Evolutionary conservation across 2,329 filamentous ascomycete species (phyloP).

Genomic region (Penicillium sp.): DNA sequence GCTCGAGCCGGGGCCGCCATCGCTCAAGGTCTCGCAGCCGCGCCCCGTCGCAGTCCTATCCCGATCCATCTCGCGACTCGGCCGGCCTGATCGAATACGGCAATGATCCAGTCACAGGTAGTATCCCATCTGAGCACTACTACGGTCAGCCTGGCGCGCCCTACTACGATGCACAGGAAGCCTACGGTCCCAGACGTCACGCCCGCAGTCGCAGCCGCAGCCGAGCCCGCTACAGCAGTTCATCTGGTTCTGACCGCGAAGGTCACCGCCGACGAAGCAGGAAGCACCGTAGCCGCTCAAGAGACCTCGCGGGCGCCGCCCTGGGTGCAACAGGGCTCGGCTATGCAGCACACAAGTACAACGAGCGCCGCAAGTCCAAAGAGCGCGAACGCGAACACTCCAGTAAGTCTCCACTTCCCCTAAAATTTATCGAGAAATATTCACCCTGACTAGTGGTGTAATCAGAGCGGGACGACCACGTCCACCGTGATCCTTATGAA

Average conservation of each 20-base stretch:
- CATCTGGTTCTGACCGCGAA: conserved; percentile 41
- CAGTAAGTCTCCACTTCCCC: conserved; percentile 42
- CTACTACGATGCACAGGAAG: conserved; percentile 48
- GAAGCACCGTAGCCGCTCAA: conserved; percentile 43
- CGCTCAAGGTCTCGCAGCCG: conserved; percentile 51
- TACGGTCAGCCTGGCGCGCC: conserved; percentile 43
- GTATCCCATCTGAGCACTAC: conserved; percentile 49
- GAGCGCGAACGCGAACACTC: conserved; percentile 53
- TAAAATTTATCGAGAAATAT: conserved; percentile 7
- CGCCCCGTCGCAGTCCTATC: conserved; percentile 42
- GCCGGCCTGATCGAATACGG: conserved; percentile 64
- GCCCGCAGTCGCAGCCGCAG: conserved; percentile 46
- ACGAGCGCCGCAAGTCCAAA: conserved; percentile 54
- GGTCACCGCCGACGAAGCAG: conserved; percentile 33
- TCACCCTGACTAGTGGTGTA: conserved; percentile 15
- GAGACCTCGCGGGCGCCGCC: conserved; percentile 54
- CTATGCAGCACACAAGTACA: conserved; percentile 58
- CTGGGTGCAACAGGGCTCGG: conserved; percentile 59
- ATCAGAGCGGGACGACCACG: conserved; percentile 33
- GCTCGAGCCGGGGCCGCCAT: conserved; percentile 37
- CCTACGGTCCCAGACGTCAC: conserved; percentile 45
- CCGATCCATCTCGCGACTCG: conserved; percentile 44
- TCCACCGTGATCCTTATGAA: conserved; percentile 41
- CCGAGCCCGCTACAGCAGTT: conserved; percentile 34
- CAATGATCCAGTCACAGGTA: conserved; percentile 60